phyloP scores from a whole-genome alignment of 148 eudicot species.

The Rhododendron williamsianum region DNA sequence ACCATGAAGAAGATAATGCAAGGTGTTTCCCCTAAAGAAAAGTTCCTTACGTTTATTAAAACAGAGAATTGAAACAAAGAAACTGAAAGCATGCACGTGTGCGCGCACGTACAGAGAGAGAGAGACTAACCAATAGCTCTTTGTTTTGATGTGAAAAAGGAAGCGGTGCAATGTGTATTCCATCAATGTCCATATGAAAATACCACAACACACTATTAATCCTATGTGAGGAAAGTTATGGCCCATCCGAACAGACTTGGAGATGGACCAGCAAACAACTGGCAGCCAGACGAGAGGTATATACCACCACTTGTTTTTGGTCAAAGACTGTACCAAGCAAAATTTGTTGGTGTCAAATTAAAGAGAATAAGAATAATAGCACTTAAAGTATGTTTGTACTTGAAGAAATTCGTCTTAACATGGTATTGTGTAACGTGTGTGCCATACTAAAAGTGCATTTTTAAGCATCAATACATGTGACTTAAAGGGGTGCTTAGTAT shows the following conservation, averaged over 20 bases:
- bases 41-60: not conserved
- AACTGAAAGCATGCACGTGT: not conserved
- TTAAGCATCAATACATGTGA: not conserved
- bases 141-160: slow-evolving; percentile 90
- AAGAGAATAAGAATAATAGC: not conserved
- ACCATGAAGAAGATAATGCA: slow-evolving; percentile 92
- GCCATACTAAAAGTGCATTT: not conserved
- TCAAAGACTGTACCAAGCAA: slow-evolving; percentile 56
- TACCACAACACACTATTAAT: slow-evolving; percentile 43
- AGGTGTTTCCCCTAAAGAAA: slow-evolving; percentile 58
- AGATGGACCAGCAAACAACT: slow-evolving; percentile 62
- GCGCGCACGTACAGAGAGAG: not conserved
- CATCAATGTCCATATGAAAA: slow-evolving; percentile 75
- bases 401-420: not conserved
- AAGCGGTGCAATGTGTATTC: slow-evolving; percentile 87
- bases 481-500: not conserved
- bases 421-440: not conserved
- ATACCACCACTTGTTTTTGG: slow-evolving; percentile 76
- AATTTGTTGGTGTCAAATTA: not conserved
- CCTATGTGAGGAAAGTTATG: slow-evolving; percentile 40
- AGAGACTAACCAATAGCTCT: slow-evolving; percentile 65
- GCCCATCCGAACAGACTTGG: slow-evolving; percentile 50
- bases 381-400: not conserved
- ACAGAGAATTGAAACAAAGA: not conserved
- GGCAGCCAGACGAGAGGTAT: slow-evolving; percentile 90